These are phyloP conservation scores for Nymphaea thermarum DNA, from an alignment of 164 flowering plant genomes.

Conservation along the genomic window DNA sequence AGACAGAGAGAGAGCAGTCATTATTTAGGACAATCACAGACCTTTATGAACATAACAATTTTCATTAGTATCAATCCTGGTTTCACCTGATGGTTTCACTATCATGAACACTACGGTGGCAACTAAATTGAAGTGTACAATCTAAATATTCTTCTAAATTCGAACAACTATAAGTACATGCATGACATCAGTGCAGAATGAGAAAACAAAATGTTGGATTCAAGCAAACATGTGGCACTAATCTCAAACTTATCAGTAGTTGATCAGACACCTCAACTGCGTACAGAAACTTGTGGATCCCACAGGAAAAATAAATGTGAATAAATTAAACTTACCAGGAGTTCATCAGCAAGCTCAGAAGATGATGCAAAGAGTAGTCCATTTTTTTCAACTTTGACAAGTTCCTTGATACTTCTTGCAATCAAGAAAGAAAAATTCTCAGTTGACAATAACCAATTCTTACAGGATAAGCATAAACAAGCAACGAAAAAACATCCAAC, in stretches of 20 bases:
- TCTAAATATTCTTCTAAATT: not conserved
- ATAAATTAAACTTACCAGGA: constrained; percentile 42
- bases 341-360: constrained; percentile 87
- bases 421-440: constrained; percentile 1
- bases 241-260: not conserved
- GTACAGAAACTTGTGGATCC: not conserved
- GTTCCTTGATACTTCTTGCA: constrained; percentile 60
- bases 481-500: not conserved
- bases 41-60: no score
- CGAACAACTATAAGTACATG: not conserved
- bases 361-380: constrained; percentile 93
- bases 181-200: not conserved
- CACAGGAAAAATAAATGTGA: not conserved
- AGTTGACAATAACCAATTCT: not conserved
- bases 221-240: not conserved
- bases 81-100: no score
- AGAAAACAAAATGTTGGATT: not conserved
- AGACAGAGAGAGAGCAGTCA: no score
- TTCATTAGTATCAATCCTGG: no score
- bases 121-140: no score
- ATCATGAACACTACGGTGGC: no score
- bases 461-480: not conserved
- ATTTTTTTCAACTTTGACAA: constrained; percentile 62
- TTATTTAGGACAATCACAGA: no score
- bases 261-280: not conserved